Percentiles rank a stretch among this genome's conserved stretches.
Evolutionary conservation across 805 yeast genomes (phyloP).

Genomic region (Ogataea trehaloabstinens): DNA sequence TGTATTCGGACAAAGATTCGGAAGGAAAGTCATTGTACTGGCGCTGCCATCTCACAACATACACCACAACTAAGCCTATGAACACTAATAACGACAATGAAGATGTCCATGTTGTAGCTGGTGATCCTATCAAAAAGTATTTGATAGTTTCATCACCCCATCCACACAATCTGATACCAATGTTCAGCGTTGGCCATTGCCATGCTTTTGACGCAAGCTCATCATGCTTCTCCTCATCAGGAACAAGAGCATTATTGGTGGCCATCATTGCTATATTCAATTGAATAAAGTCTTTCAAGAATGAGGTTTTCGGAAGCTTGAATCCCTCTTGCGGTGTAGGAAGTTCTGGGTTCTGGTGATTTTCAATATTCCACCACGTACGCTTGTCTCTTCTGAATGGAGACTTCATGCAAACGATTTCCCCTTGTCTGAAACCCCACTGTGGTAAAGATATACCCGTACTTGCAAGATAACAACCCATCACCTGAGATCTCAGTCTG

Average conservation of each 20-base stretch:
- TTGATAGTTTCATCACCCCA: slow-evolving; percentile 62
- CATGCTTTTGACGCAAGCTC: slow-evolving; percentile 70
- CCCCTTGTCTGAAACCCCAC: slow-evolving; percentile 88
- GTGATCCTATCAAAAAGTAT: slow-evolving; percentile 72
- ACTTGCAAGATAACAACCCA: slow-evolving; percentile 78
- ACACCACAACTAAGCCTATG: slow-evolving; percentile 42
- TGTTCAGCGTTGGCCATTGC: slow-evolving; percentile 85
- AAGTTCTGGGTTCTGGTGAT: slow-evolving; percentile 57
- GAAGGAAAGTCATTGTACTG: slow-evolving; percentile 60
- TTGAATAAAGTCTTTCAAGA: slow-evolving; percentile 72
- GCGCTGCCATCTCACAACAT: slow-evolving; percentile 78
- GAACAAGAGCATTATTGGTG: slow-evolving; percentile 76
- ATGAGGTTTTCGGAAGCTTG: slow-evolving; percentile 69
- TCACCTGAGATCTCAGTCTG: slow-evolving; percentile 57
- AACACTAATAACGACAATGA: slow-evolving; percentile 56
- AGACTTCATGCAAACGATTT: slow-evolving; percentile 73
- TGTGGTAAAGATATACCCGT: slow-evolving; percentile 67
- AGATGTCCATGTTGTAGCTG: slow-evolving; percentile 77
- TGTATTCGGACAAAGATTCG: slow-evolving; percentile 22
- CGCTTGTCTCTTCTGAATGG: slow-evolving; percentile 75
- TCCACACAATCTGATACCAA: slow-evolving; percentile 73
- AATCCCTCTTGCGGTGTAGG: slow-evolving; percentile 61
- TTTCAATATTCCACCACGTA: slow-evolving; percentile 87
- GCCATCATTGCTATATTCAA: slow-evolving; percentile 86
- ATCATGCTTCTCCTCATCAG: slow-evolving; percentile 74